phyloP scores from a whole-genome alignment of 176 grass and related monocot genomes.

The Cymbopogon citratus region DNA sequence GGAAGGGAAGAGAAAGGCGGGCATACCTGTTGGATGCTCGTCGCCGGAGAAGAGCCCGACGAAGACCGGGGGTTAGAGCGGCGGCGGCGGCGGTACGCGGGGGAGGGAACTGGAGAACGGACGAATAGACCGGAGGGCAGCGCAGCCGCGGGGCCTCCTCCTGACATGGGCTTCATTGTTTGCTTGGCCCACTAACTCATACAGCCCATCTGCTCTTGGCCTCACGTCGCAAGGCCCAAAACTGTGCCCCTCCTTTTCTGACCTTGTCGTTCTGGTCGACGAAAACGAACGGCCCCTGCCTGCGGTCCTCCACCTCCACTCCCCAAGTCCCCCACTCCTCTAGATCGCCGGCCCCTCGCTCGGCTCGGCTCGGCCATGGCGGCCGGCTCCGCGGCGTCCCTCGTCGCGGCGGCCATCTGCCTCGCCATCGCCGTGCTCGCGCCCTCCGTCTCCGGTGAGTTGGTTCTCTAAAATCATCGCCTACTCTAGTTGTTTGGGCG shows the following conservation, averaged over 20 bases:
- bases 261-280: conserved; percentile 8
- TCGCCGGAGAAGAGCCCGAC: neutral
- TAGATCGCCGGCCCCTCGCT: conserved; percentile 28
- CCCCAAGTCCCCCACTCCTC: neutral
- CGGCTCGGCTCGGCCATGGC: conserved; percentile 25
- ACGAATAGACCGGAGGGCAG: neutral
- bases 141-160: neutral
- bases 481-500: neutral
- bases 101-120: too few species aligned
- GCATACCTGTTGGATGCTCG: neutral
- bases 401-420: conserved; percentile 8
- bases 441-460: conserved; percentile 20
- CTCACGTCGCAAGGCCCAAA: neutral
- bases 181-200: neutral
- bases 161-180: neutral
- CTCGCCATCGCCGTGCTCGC: neutral
- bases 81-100: neutral
- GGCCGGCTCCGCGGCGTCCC: neutral
- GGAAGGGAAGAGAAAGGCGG: neutral
- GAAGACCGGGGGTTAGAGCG: neutral
- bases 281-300: neutral
- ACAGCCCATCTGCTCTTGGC: neutral
- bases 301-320: neutral
- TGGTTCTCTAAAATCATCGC: neutral
- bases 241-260: neutral